Conservation (phyloP, 2,329 filamentous ascomycete species). For the Ascomycota sp. region DNA sequence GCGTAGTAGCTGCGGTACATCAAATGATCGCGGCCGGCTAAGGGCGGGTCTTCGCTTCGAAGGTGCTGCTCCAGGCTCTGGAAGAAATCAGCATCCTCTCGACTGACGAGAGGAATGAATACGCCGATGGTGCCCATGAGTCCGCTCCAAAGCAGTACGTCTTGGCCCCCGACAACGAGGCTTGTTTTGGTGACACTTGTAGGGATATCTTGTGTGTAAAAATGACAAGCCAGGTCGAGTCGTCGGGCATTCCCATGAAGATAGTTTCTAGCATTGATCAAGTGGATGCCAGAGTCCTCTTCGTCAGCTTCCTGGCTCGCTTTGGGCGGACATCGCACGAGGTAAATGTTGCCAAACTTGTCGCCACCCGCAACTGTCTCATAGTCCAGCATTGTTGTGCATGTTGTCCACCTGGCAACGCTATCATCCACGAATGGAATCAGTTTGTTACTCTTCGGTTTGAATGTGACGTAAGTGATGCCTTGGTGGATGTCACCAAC, state of each 20-base stretch:
- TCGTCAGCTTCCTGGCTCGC: conserved; percentile 79
- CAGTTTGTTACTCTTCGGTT: conserved; percentile 70
- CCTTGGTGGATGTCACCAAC: conserved; percentile 86
- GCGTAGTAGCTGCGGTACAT: conserved; percentile 93
- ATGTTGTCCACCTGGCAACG: conserved; percentile 73
- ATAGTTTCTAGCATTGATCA: conserved; percentile 77
- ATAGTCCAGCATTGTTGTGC: conserved; percentile 87
- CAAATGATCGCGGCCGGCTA: conserved; percentile 82
- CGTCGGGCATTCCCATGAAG: conserved; percentile 75
- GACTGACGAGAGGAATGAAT: conserved; percentile 70
- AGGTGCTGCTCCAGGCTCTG: conserved; percentile 79
- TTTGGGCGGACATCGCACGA: conserved; percentile 69
- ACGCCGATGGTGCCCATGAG: conserved; percentile 87
- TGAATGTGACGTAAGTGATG: conserved; percentile 81
- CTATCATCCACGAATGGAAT: conserved; percentile 88
- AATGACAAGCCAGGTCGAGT: conserved; percentile 66
- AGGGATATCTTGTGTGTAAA: conserved; percentile 77
- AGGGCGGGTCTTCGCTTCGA: conserved; percentile 61
- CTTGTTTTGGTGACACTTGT: conserved; percentile 75
- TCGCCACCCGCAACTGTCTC: conserved; percentile 87
- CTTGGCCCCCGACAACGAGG: conserved; percentile 74
- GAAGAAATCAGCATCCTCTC: conserved; percentile 95
- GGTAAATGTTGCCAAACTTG: conserved; percentile 92
- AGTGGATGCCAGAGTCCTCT: conserved; percentile 68
- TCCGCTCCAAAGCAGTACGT: conserved; percentile 81